Evolutionary conservation across 2,329 filamentous ascomycete genomes (phyloP), one percentile per base, ranked within the genome.

Genomic region (Sphaerostilbella broomeana): DNA sequence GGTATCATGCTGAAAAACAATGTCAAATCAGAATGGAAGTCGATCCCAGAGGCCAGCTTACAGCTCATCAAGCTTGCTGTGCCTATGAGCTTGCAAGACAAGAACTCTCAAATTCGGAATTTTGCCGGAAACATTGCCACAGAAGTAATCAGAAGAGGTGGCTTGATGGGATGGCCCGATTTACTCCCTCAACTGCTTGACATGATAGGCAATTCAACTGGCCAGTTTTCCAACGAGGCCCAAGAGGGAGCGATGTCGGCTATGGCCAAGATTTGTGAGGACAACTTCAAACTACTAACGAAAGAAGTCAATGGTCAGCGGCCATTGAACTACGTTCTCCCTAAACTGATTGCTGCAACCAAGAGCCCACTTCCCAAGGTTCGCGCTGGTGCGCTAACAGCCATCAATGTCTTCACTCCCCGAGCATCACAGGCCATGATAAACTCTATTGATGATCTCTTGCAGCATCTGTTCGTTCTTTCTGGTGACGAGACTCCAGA

Each of bases 1-100:
- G 89, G 86, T 40, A 81, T 97, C 56, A 92, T 95, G 78, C 74
- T 98, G 50, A 98, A 97, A 69, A 97, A 95, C 64, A 88, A 94
- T 58, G 76, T 97, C 60, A 83, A 78, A 57, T 66, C 76, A 33
- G 73, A 79, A 28, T 90, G 85, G 69, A 84, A 84, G 59, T 70
- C 77, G 41, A 86, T 95, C 46, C 74, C 86, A 38, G 79, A 84
- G 35, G 60, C 71, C 27, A 90, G 82, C 57, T 69, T 94, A 50
- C 66, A 72, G 20, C 82, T 94, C 56, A 79, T 97, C 60, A 87
- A 86, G 60, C 77, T 85, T 36, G 79, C 85, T 22, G 77, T 94
- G 10, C 75, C 94, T 40, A 63, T 84, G 44, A 83, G 84, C 11
- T 73, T 98, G 39, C 85, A 88, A 60, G 92, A 98, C 62, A 73